A percentile compares a stretch with the other conserved stretches of the same genome.
Conservation (phyloP, 148 eudicot species). For the Rhododendron ovatum region DNA sequence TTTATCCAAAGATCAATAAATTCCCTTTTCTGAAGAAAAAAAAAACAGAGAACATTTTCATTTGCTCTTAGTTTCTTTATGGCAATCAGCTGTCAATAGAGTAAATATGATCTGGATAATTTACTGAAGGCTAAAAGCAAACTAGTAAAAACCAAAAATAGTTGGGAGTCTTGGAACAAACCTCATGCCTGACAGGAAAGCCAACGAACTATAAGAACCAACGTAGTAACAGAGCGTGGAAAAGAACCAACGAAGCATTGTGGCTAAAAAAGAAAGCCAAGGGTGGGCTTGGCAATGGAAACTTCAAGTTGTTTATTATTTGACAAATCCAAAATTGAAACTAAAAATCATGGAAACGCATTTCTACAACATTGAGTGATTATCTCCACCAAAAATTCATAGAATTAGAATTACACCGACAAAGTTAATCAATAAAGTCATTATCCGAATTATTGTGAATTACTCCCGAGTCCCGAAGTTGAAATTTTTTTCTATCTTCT, state of each 20-base stretch:
- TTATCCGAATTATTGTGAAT: background rate
- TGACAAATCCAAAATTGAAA: background rate
- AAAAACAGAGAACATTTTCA: background rate
- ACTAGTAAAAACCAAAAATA: constrained; percentile 1
- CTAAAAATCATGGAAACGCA: background rate
- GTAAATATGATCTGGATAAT: background rate
- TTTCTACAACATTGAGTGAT: background rate
- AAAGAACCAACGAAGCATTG: background rate
- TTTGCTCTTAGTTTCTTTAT: background rate
- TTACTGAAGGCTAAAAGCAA: background rate
- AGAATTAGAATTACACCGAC: background rate
- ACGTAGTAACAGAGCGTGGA: background rate
- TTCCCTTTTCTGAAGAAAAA: too few relatives aligned
- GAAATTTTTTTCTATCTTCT: background rate
- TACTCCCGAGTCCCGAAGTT: background rate
- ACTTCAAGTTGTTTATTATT: background rate
- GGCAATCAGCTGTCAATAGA: background rate
- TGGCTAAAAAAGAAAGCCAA: background rate
- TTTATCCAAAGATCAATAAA: background rate
- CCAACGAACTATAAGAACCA: background rate
- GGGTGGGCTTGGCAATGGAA: background rate
- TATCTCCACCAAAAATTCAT: background rate
- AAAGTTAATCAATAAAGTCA: background rate
- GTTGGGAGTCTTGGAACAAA: background rate
- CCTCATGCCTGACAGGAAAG: constrained; percentile 2